A percentile compares a stretch with the other conserved stretches of the same genome.
These are phyloP conservation scores for Schoenoplectus triqueter DNA, from an alignment of 202 grass and related monocot genomes.

Conservation along the genomic window DNA sequence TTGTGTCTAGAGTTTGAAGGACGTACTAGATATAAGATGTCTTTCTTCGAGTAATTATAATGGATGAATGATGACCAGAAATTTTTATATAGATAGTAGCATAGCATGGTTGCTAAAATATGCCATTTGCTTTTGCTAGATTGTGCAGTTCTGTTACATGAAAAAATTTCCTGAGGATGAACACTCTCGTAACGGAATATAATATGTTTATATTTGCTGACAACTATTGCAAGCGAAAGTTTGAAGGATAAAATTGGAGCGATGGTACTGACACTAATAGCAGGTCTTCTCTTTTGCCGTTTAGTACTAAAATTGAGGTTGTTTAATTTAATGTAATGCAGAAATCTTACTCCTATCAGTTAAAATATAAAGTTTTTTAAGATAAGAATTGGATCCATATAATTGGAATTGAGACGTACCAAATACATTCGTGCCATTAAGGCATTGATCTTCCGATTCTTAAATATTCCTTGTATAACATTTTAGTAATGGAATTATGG, in stretches of 20 bases:
- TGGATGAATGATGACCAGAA: not conserved
- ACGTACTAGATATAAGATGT: not conserved
- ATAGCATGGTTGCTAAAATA: not conserved
- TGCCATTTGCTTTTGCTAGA: not conserved
- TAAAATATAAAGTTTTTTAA: not conserved
- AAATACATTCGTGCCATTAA: not conserved
- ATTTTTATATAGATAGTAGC: not conserved
- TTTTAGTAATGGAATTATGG: not conserved
- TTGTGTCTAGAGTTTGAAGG: not conserved
- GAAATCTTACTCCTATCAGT: not conserved
- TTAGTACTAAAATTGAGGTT: not conserved
- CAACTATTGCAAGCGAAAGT: not conserved
- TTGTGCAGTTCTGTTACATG: not conserved
- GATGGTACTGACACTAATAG: not conserved
- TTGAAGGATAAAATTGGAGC: not conserved
- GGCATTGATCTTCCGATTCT: too few species aligned
- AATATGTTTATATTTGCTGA: not conserved
- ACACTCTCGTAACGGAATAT: not conserved
- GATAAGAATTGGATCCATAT: not conserved
- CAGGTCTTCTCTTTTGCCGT: not conserved
- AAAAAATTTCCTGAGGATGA: not conserved
- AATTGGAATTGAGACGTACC: not conserved
- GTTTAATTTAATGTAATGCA: not conserved
- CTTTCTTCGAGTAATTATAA: not conserved
- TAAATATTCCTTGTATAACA: not conserved